These are phyloP conservation scores for Penicillium antarcticum DNA, from an alignment of 495 filamentous ascomycete genomes.

Conservation along the genomic window DNA sequence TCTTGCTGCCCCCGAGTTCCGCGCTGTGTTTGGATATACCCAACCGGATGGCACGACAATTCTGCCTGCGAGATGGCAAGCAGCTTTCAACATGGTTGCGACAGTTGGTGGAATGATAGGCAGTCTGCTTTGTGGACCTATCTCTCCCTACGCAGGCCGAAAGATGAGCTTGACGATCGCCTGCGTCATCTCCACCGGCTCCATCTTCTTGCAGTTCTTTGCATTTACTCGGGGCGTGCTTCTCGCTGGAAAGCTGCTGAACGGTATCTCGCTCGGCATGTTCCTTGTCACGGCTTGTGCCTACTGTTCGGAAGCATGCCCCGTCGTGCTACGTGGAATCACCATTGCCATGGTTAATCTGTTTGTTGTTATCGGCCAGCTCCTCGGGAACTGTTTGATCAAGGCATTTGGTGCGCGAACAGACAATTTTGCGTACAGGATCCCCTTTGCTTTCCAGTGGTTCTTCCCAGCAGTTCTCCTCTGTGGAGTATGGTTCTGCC, in stretches of 20 bases:
- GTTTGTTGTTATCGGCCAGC: constrained; percentile 32
- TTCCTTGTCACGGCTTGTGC: constrained; percentile 33
- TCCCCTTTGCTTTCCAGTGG: constrained; percentile 31
- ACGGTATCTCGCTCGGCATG: constrained; percentile 30
- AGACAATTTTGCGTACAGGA: constrained; percentile 32
- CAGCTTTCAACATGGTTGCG: constrained; percentile 30
- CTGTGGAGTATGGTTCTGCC: constrained; percentile 36
- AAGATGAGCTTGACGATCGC: constrained; percentile 15
- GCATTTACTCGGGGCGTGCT: constrained; percentile 21
- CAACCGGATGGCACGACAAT: constrained; percentile 26
- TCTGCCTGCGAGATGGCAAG: constrained; percentile 31
- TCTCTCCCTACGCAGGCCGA: constrained; percentile 27
- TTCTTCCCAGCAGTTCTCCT: constrained; percentile 25
- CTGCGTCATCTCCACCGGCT: constrained; percentile 20
- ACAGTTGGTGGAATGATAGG: constrained; percentile 31
- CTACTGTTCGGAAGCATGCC: constrained; percentile 32
- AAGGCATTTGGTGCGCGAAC: constrained; percentile 28
- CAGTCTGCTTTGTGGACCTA: constrained; percentile 27
- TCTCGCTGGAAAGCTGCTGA: constrained; percentile 29
- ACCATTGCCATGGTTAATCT: constrained; percentile 36
- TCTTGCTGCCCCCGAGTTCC: constrained; percentile 32
- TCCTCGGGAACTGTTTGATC: constrained; percentile 33
- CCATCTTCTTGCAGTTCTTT: constrained; percentile 29
- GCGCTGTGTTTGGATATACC: constrained; percentile 31
- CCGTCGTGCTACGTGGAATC: constrained; percentile 36